Conservation (phyloP, 371 early-diverging fungal species). For the Syncephalastrum monosporum region DNA sequence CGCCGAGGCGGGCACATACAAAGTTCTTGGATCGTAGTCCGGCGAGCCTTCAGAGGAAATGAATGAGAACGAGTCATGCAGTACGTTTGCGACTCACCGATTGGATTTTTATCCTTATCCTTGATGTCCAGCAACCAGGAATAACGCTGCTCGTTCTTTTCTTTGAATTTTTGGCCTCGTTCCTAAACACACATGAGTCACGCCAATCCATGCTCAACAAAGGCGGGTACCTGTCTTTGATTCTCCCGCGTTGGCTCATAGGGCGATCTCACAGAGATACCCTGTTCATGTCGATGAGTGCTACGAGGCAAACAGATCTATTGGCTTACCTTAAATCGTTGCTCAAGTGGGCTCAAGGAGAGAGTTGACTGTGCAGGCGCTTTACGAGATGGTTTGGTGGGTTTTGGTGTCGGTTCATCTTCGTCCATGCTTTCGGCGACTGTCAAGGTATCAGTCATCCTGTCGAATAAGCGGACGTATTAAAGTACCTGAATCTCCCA, state of each 20-base stretch:
- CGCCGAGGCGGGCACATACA: slow-evolving; percentile 82
- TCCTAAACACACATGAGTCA: slow-evolving; percentile 25
- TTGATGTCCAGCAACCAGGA: slow-evolving; percentile 80
- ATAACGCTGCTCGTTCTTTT: slow-evolving; percentile 86
- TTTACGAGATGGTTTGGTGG: slow-evolving; percentile 2
- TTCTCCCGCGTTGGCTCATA: slow-evolving; percentile 5
- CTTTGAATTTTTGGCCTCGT: slow-evolving; percentile 67
- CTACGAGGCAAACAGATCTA: neutral
- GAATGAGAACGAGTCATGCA: no score
- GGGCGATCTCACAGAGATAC: slow-evolving; percentile 11
- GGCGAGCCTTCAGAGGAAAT: slow-evolving; percentile 49
- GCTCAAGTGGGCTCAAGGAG: slow-evolving; percentile 14
- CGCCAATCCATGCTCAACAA: slow-evolving; percentile 2
- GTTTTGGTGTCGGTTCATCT: neutral
- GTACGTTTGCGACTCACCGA: slow-evolving; percentile 27
- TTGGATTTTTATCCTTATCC: slow-evolving; percentile 74
- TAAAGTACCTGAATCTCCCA: slow-evolving; percentile 22
- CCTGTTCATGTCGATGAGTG: neutral
- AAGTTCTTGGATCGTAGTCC: slow-evolving; percentile 95
- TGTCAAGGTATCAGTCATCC: neutral
- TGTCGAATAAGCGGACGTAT: neutral
- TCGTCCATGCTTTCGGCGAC: neutral
- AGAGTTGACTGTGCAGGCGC: neutral
- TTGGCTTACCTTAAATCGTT: slow-evolving; percentile 17
- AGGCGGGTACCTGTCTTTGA: slow-evolving; percentile 4